A percentile compares a stretch with the other conserved stretches of the same genome.
Evolutionary conservation across 805 yeast species (phyloP).

Genomic region (Cyberlindnera xishuangbannaensis): DNA sequence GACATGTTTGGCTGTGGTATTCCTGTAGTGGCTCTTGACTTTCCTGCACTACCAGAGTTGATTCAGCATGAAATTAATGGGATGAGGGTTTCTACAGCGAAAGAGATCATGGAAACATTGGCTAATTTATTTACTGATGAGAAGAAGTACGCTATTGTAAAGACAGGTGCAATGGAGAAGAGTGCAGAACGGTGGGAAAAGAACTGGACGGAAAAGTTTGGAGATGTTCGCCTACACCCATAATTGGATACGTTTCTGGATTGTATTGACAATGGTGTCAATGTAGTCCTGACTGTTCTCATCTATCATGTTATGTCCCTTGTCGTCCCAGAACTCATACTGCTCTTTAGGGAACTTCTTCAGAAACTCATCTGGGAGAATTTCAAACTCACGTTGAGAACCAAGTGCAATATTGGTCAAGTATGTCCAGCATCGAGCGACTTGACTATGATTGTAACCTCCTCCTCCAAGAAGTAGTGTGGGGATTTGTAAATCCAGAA

Average conservation of each 20-base stretch:
- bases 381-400: slow-evolving; percentile 30
- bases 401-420: slow-evolving; percentile 26
- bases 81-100: slow-evolving; percentile 38
- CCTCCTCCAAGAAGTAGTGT: slow-evolving; percentile 66
- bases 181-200: slow-evolving; percentile 65
- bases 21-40: slow-evolving; percentile 77
- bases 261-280: slow-evolving; percentile 7
- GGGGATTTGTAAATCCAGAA: slow-evolving; percentile 30
- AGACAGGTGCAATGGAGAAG: slow-evolving; percentile 69
- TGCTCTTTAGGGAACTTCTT: slow-evolving; percentile 38
- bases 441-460: slow-evolving; percentile 59
- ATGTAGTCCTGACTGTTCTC: slow-evolving; percentile 29
- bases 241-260: slow-evolving; percentile 6
- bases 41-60: slow-evolving; percentile 73
- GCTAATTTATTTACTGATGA: slow-evolving; percentile 29
- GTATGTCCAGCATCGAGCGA: slow-evolving; percentile 52
- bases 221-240: slow-evolving; percentile 12
- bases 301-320: slow-evolving; percentile 28
- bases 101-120: slow-evolving; percentile 41
- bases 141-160: slow-evolving; percentile 35
- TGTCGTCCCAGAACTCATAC: slow-evolving; percentile 44
- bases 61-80: slow-evolving; percentile 72
- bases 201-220: slow-evolving; percentile 51
- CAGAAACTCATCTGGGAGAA: slow-evolving; percentile 47
- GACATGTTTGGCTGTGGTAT: slow-evolving; percentile 96